Percentiles rank a stretch among this genome's conserved stretches.
These are phyloP conservation scores for Ogataea trehalophila DNA, from an alignment of 805 yeast genomes.

Conservation along the genomic window DNA sequence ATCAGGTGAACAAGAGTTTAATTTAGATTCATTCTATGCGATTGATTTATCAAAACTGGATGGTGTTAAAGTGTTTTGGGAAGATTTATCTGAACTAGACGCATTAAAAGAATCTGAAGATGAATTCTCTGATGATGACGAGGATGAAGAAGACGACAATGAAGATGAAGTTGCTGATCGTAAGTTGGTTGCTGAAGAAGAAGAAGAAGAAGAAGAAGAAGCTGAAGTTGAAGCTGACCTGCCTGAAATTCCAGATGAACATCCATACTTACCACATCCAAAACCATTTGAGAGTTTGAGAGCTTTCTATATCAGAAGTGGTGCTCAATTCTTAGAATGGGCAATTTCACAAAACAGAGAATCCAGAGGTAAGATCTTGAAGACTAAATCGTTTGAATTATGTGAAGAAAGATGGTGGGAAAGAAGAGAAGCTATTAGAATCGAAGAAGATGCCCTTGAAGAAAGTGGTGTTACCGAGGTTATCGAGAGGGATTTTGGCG, in stretches of 20 bases:
- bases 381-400: conserved; percentile 82
- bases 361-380: conserved; percentile 84
- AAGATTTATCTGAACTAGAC: conserved; percentile 60
- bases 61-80: conserved; percentile 89
- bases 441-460: conserved; percentile 83
- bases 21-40: conserved; percentile 79
- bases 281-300: conserved; percentile 85
- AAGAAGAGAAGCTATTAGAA: conserved; percentile 86
- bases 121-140: conserved; percentile 59
- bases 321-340: conserved; percentile 88
- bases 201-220: conserved; percentile 56
- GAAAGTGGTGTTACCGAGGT: conserved; percentile 92
- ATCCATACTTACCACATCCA: conserved; percentile 98
- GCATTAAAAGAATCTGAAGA: conserved; percentile 55
- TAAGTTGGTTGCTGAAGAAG: conserved; percentile 38
- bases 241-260: conserved; percentile 77
- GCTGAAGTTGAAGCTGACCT: conserved; percentile 62
- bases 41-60: conserved; percentile 82
- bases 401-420: conserved; percentile 99
- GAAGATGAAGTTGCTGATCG: conserved; percentile 55
- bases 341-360: conserved; percentile 81
- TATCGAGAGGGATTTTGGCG: conserved; percentile 62
- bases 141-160: conserved; percentile 66
- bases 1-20: conserved; percentile 77
- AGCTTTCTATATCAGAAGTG: conserved; percentile 80